Percentiles rank a stretch among this genome's conserved stretches.
Conservation (phyloP, 208 protist genomes). For the Leishmania aethiopica region DNA sequence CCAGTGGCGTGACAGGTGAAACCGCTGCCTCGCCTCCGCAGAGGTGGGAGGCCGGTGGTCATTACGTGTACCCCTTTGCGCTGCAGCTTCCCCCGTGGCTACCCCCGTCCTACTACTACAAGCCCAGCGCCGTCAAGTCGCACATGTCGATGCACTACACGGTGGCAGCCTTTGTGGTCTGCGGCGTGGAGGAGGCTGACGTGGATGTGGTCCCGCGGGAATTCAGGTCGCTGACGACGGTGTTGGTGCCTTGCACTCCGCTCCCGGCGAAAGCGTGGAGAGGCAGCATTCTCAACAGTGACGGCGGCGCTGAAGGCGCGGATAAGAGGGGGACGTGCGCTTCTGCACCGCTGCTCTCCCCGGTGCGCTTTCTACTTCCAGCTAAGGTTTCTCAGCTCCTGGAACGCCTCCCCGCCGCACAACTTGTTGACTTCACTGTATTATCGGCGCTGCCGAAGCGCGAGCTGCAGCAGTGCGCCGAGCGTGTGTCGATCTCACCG, state of each 20-base stretch:
- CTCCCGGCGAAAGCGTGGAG: not conserved
- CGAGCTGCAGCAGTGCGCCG: slow-evolving; percentile 40
- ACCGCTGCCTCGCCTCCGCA: not conserved
- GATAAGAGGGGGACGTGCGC: too few species aligned
- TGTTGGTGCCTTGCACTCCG: not conserved
- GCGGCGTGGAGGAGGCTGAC: not conserved
- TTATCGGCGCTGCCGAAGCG: slow-evolving; percentile 24
- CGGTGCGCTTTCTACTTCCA: not conserved
- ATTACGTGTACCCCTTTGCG: slow-evolving; percentile 32
- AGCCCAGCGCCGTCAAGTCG: slow-evolving; percentile 3
- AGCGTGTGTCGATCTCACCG: slow-evolving; percentile 29
- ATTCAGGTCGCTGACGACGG: not conserved
- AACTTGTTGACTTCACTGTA: slow-evolving; percentile 13
- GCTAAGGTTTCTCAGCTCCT: not conserved
- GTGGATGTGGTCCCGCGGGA: not conserved
- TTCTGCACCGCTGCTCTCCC: not conserved
- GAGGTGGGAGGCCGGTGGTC: slow-evolving; percentile 8
- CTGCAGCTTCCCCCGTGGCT: slow-evolving; percentile 40
- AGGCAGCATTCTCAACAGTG: not conserved
- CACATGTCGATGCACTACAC: slow-evolving; percentile 25
- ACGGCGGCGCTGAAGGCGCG: not conserved
- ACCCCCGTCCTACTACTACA: slow-evolving; percentile 38
- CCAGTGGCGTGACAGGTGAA: not conserved
- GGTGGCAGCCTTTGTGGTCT: slow-evolving; percentile 12
- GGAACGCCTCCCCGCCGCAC: not conserved